Base-by-base conservation (phyloP, 176 grass and related monocot genomes). In the Thalia dealbata region DNA sequence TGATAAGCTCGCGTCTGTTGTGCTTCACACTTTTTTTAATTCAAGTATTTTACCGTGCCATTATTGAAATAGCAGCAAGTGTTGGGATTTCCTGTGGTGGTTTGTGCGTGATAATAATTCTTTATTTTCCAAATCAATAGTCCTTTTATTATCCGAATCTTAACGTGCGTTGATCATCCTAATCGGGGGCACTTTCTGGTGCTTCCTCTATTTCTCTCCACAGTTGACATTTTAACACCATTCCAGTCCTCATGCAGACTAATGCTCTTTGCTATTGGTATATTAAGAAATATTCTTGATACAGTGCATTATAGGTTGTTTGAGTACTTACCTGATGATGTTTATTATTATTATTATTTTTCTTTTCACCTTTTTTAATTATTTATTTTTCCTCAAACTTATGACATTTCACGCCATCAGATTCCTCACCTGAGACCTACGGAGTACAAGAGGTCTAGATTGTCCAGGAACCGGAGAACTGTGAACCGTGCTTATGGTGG, bases 401-500 rank as follows among this genome's bases (percentile, higher is more conserved):
- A 64, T 32, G 13, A 29, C 32, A 6, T n/a, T 16, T 64, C 15
- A 1, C 16, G 12, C 7, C 6, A 8, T 16, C 62, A 65, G 62
- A 65, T 65, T 65, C 62, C 62, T 65, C 62, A 65, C 62, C 16
- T 65, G 28, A 65, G 62, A 65, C 62, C 62, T 7, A 10, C 62
- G 2, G 14, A 65, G 62, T 65, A 65, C 14, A 65, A 32, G 28
- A 65, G 62, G 35, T 8, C 26, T 65, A 65, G 62, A 32, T 65
- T 65, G 27, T 32, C 62, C 28, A 29, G 62, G 16, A 65, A 65
- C 62, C 27, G 12, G 26, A 65, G 62, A 26, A 65, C 28, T 19
- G 62, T 65, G 62, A 65, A 65, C 62, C 62, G 62, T 35, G 62
- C 62, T 19, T 65, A 65, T 32, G 62, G 62, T 32, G 62, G 62